Base-by-base conservation (phyloP, 2,329 filamentous ascomycete species). In the Dothideomycetidae sp. region DNA sequence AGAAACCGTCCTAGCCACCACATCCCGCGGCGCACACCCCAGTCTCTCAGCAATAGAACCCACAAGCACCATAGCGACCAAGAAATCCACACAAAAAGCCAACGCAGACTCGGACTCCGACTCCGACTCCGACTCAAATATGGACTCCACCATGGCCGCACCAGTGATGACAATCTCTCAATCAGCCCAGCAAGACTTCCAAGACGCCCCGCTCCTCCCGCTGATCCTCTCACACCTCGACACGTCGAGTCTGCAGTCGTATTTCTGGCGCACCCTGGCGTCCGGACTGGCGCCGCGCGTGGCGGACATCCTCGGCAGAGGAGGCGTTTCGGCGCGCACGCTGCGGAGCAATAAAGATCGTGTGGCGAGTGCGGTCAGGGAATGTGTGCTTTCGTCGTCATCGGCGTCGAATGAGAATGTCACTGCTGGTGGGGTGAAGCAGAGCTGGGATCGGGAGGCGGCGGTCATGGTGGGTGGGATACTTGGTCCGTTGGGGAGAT, bases 401-500 rank as follows among this genome's bases (percentile, higher is more conserved):
- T 73, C 77, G 53, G 19, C 37, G 54, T 51, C 53, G 42, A 44
- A 42, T 50, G 46, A 42, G 63, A 54, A 47, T 55, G 56, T 21
- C 58, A 44, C 60, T 56, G 44, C 65, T 62, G 33, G 32, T 2
- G 29, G 36, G 19, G 36, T 15, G 9, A 3, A 15, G 18, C 15
- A 14, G 5, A 70, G 64, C 39, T 94, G 84, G 83, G 88, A 94
- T 51, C 71, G 88, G 28, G 90, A 96, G 60, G 79, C 86, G 33
- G 85, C 86, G 1, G 86, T 96, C 33, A 94, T 96, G 88, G 81
- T 93, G 29, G 79, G 81, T 36, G 82, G 82, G 49, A 75, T 94
- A 4, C 67, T 85, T 34, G 68, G 70, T n/a, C 55, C 60, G n/a
- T 45, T 73, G 36, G 48, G 51, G 14, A 42, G 54, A 34, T 53